A percentile compares a stretch with the other conserved stretches of the same genome.
Evolutionary conservation across 2,329 filamentous ascomycete species (phyloP).

Genomic region (Botrytis paeoniae): DNA sequence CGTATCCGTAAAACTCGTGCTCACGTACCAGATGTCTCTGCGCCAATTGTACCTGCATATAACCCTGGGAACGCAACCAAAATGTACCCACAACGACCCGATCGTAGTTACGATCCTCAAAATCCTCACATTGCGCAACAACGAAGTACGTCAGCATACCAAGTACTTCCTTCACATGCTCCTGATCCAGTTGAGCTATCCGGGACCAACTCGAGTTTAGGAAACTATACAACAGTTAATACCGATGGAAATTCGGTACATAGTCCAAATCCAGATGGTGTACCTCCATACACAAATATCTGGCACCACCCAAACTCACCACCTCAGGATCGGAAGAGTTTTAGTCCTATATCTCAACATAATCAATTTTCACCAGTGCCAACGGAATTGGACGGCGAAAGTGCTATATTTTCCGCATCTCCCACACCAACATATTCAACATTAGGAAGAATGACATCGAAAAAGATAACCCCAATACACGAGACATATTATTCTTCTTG

Average conservation of each 20-base stretch:
- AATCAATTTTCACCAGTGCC: constrained; percentile 1
- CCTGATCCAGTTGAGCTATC: constrained; percentile 7
- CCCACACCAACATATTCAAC: constrained; percentile 27
- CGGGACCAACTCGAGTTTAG: neutral
- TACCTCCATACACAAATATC: neutral
- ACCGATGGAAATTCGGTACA: neutral
- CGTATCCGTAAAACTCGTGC: constrained; percentile 23
- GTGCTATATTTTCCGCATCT: constrained; percentile 5
- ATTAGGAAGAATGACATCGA: constrained; percentile 18
- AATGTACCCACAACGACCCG: constrained; percentile 17
- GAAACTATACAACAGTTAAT: neutral
- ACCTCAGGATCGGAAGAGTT: neutral
- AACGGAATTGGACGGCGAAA: constrained; percentile 16
- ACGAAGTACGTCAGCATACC: neutral
- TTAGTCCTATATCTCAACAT: constrained; percentile 19
- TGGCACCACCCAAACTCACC: constrained; percentile 14
- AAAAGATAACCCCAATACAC: constrained; percentile 24
- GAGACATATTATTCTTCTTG: constrained; percentile 29
- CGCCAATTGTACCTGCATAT: constrained; percentile 10
- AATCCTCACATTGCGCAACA: constrained; percentile 18
- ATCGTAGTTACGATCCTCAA: constrained; percentile 21
- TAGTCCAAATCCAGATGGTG: neutral
- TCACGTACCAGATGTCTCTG: constrained; percentile 12
- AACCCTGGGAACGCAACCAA: neutral
- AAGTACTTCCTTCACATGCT: constrained; percentile 7